phyloP scores from a whole-genome alignment of 2,329 filamentous ascomycete genomes.

The Didymella sp. region DNA sequence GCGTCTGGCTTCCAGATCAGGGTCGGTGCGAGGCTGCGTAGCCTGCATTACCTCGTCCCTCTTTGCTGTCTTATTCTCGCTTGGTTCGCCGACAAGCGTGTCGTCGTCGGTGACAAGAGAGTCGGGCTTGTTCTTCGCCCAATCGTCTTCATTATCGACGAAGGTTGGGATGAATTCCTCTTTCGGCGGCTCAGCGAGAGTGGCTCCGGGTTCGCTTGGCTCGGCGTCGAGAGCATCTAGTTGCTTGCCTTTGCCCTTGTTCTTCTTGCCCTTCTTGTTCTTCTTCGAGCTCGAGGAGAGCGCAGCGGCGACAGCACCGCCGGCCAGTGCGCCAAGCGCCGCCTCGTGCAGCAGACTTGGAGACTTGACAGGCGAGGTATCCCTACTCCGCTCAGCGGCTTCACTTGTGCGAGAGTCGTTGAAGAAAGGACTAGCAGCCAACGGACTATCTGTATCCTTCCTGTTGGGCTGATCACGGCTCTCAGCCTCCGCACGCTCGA shows the following conservation, averaged over 20 bases:
- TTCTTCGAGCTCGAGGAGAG: not conserved
- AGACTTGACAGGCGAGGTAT: constrained; percentile 19
- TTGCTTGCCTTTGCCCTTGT: not conserved
- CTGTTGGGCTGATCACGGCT: constrained; percentile 8
- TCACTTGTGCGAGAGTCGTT: no score
- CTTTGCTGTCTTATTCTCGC: not conserved
- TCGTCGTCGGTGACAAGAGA: not conserved
- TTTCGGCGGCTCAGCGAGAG: no score
- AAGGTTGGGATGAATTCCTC: not conserved
- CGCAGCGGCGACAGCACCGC: constrained; percentile 28
- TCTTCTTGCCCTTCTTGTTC: not conserved
- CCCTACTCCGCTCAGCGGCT: no score
- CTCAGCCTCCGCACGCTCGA: constrained; percentile 27
- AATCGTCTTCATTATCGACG: not conserved
- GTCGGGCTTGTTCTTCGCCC: not conserved
- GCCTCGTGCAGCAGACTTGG: constrained; percentile 39
- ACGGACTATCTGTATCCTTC: constrained; percentile 21
- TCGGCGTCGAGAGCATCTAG: no score
- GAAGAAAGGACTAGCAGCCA: constrained; percentile 34
- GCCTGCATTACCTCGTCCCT: not conserved
- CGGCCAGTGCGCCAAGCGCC: constrained; percentile 37
- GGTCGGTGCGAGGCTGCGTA: not conserved
- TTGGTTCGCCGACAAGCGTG: not conserved
- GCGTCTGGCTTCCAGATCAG: not conserved
- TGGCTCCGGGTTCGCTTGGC: no score